Conservation (phyloP, 2,329 filamentous ascomycete species). For the Arachnopeziza araneosa region DNA sequence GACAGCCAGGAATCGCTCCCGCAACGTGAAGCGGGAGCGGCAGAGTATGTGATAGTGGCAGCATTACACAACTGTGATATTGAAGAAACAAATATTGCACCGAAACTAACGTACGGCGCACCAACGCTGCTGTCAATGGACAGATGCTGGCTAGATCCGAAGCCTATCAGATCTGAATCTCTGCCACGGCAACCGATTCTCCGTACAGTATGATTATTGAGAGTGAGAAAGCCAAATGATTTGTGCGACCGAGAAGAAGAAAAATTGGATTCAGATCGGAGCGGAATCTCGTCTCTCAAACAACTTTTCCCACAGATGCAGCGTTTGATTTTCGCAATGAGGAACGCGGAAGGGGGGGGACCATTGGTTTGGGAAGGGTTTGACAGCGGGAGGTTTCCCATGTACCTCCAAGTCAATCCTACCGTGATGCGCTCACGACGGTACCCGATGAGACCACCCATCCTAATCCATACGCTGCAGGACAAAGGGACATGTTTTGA, state of each 20-base stretch:
- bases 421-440: neutral
- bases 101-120: neutral
- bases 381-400: neutral
- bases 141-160: neutral
- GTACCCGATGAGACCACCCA: neutral
- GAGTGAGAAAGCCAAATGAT: neutral
- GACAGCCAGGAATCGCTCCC: neutral
- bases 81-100: neutral
- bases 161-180: neutral
- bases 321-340: neutral
- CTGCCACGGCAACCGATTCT: neutral
- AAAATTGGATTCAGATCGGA: neutral
- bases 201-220: too few relatives aligned
- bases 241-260: neutral
- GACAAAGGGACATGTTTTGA: neutral
- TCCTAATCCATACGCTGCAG: neutral
- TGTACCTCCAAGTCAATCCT: neutral
- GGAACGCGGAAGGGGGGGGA: neutral
- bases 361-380: neutral
- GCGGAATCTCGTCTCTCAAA: neutral
- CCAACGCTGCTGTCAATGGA: neutral
- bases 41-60: neutral
- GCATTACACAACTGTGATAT: neutral
- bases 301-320: neutral
- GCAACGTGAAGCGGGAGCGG: neutral